Evolutionary conservation across 345 rosid genomes (phyloP), one percentile per base, ranked within the genome.

Genomic region (Hibiscus mutabilis): DNA sequence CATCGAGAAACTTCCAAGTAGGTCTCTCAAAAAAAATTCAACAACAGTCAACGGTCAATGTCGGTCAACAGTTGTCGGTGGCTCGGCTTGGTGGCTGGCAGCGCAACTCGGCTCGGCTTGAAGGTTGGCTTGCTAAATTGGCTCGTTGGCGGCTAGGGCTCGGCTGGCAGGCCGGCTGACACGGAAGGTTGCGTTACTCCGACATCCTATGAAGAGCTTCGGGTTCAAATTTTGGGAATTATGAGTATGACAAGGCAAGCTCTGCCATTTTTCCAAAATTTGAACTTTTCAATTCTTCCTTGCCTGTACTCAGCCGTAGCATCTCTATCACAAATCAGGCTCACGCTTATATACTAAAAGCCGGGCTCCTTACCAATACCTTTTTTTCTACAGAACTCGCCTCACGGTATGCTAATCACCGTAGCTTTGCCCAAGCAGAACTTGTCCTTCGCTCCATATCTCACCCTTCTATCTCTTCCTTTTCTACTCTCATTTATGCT

Each of bases 401-500:
- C 71, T 72, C 79, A 25, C 73, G 67, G 15, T 78, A 80, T 72
- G 76, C 84, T 37, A 74, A 69, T 69, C 72, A 74, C 40, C 78
- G 33, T 47, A 70, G 77, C 70, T 84, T 84, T 59, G 68, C 70
- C 69, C 79, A 84, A 33, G 88, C 86, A 31, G 57, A 77, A 40
- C 85, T 73, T 73, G 9, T 83, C 62, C 69, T 83, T 63, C 35
- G 59, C 47, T 75, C 84, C 37, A 21, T 69, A 25, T 71, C 74
- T 35, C 64, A 83, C 46, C 84, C 83, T 5, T 60, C 68, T 37
- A 53, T 77, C 11, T 59, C 53, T 78, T 75, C 79, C 42, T 85
- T 77, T 75, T 77, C 86, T 21, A 56, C 82, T 61, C 86, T 82
- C 72, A 85, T 83, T 46, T 79, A 83, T 73, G 82, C 78, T 0